Conservation (phyloP, 106 monocot species). For the Acorus calamus region DNA sequence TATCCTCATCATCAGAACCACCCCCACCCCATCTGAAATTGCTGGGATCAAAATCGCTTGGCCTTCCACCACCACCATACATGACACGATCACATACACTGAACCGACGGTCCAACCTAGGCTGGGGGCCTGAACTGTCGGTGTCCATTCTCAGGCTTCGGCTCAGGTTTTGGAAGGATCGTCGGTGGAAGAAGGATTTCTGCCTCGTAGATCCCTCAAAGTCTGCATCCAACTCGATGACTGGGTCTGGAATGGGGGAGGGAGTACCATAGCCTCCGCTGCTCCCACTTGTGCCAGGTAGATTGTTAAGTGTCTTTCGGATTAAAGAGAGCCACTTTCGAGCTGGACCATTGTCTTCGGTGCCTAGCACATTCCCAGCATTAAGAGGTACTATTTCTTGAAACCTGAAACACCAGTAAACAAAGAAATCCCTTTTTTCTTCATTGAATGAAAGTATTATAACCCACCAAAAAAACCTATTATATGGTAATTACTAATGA, state of each 20-base stretch:
- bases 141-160: conserved; percentile 55
- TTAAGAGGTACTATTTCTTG: conserved; percentile 92
- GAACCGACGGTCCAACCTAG: conserved; percentile 44
- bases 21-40: conserved; percentile 32
- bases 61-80: conserved; percentile 29
- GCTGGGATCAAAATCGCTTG: conserved; percentile 42
- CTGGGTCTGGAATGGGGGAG: conserved; percentile 42
- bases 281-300: conserved; percentile 23
- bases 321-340: conserved; percentile 70
- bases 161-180: conserved; percentile 49
- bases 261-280: conserved; percentile 30
- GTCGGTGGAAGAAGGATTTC: conserved; percentile 48
- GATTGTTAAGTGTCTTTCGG: conserved; percentile 54
- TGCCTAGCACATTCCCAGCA: conserved; percentile 74
- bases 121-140: conserved; percentile 27
- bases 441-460: too few species aligned
- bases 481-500: too few species aligned
- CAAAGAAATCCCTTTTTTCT: too few species aligned
- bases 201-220: conserved; percentile 54
- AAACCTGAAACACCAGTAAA: conserved; percentile 28
- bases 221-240: conserved; percentile 59
- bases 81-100: conserved; percentile 49
- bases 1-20: conserved; percentile 43
- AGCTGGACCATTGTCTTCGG: conserved; percentile 70
- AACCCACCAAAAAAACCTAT: too few species aligned